Evolutionary conservation across 73 alveolate species (phyloP), one percentile per base, ranked within the genome.

Genomic region (Blepharisma japonicum): DNA sequence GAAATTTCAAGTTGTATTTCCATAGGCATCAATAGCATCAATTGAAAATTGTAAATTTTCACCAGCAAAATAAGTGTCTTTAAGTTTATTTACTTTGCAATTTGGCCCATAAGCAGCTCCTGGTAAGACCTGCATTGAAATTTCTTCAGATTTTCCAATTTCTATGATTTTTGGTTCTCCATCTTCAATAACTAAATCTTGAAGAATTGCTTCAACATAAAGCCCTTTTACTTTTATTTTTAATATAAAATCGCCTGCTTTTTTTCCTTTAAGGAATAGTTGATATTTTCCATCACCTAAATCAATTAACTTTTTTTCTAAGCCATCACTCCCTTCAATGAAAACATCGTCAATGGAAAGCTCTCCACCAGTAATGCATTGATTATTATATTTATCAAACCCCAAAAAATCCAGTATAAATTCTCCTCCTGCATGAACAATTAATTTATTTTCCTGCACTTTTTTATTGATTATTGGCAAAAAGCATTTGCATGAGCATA

Each of bases 1-100:
- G 18, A n/a, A 9, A 61, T 61, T n/a, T 48, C 74, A 61, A 9
- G 74, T 61, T 2, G 74, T 61, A 5, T 61, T 61, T 9, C 74
- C 74, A 61, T 18, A 61, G 2, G 18, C 1, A 5, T 61, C 74
- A 8, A n/a, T 61, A 4, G 50, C 11, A 25, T 14, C 11, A 14
- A 61, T 5, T 0, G 18, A 14, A 61, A 61, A 61, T 14, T 8
- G 14, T 14, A 61, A 8, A 25, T 9, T 25, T 9, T 61, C 49
- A 8, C 74, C 74, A 25, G 46, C 74, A 18, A 18, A 25, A 61
- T 61, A 61, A 2, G 14, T 39, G 11, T 61, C 47, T 25, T 18
- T 61, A 14, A 61, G 46, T 11, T 39, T 39, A 20, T 61, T 39
- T 2, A 61, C 74, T 14, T 1, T 14, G 46, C 74, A 61, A 25